Conservation (phyloP, 2,329 filamentous ascomycete species). For the Stachybotrys elegans region DNA sequence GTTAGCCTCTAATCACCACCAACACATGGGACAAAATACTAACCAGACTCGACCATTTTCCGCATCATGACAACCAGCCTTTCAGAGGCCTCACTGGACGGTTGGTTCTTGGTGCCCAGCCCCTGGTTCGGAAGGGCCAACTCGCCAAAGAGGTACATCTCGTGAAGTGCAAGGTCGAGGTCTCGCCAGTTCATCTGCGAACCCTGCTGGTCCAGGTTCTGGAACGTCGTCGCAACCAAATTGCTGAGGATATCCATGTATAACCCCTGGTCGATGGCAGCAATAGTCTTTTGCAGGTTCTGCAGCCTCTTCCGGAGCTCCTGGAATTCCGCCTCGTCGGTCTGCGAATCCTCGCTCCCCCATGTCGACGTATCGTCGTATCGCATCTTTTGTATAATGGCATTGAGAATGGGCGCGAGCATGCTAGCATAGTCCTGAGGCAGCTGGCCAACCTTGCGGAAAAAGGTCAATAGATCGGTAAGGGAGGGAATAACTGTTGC, state of each 20-base stretch:
- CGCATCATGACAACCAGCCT: slow-evolving; percentile 87
- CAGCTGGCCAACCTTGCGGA: slow-evolving; percentile 75
- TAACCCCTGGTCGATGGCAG: slow-evolving; percentile 78
- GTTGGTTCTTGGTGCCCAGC: slow-evolving; percentile 78
- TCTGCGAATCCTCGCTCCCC: slow-evolving; percentile 91
- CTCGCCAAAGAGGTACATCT: slow-evolving; percentile 95
- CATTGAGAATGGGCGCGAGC: slow-evolving; percentile 82
- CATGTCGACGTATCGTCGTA: slow-evolving; percentile 93
- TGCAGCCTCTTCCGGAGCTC: slow-evolving; percentile 87
- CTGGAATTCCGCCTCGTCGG: slow-evolving; percentile 95
- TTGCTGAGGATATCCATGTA: slow-evolving; percentile 87
- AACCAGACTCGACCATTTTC: slow-evolving; percentile 90
- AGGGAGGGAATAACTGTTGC: slow-evolving; percentile 91
- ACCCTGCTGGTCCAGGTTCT: slow-evolving; percentile 68
- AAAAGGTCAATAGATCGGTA: slow-evolving; percentile 85
- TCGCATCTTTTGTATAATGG: slow-evolving; percentile 92
- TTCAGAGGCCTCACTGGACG: slow-evolving; percentile 73
- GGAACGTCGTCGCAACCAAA: slow-evolving; percentile 82
- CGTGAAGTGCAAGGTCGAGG: slow-evolving; percentile 85
- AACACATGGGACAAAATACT: slow-evolving; percentile 22
- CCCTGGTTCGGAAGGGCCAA: slow-evolving; percentile 85
- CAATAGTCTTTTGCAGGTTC: slow-evolving; percentile 86
- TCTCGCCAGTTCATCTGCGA: slow-evolving; percentile 88
- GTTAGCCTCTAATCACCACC: slow-evolving; percentile 15
- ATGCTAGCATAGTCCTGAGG: slow-evolving; percentile 73